Conservation (phyloP, 495 filamentous ascomycete species). For the Penicillium turbatum region DNA sequence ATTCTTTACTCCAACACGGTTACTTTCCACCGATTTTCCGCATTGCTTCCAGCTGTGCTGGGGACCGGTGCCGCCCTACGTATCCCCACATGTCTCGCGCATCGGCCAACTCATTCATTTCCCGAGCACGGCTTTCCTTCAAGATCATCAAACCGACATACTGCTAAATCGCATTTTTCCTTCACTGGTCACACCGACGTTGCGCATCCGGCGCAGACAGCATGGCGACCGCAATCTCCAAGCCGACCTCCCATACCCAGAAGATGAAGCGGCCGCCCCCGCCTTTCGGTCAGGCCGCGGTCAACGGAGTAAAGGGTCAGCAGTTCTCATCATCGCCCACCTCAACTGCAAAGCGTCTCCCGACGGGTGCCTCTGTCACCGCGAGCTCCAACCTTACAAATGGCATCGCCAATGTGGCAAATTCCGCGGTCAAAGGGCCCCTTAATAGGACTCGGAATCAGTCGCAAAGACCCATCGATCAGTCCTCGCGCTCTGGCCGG, state of each 20-base stretch:
- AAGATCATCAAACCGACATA: slow-evolving; percentile 24
- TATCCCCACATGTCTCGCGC: slow-evolving; percentile 52
- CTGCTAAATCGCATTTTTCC: slow-evolving; percentile 26
- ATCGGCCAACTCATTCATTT: slow-evolving; percentile 43
- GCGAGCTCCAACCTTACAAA: slow-evolving; percentile 41
- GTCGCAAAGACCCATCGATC: slow-evolving; percentile 44
- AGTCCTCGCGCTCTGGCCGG: slow-evolving; percentile 29
- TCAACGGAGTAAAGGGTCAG: slow-evolving; percentile 61
- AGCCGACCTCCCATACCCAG: slow-evolving; percentile 52
- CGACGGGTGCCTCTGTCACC: slow-evolving; percentile 40
- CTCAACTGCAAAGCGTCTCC: slow-evolving; percentile 58
- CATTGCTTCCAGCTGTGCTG: slow-evolving; percentile 29
- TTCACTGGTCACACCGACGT: slow-evolving; percentile 15
- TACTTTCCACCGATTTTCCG: slow-evolving; percentile 21
- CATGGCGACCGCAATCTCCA: slow-evolving; percentile 54
- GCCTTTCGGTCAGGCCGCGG: slow-evolving; percentile 57
- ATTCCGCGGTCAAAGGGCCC: slow-evolving; percentile 35
- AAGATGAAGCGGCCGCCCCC: slow-evolving; percentile 74
- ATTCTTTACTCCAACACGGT: slow-evolving; percentile 19
- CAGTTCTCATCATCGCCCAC: slow-evolving; percentile 64
- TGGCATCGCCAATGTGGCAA: slow-evolving; percentile 37
- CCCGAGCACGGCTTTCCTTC: slow-evolving; percentile 34
- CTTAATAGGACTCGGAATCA: slow-evolving; percentile 52
- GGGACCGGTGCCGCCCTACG: slow-evolving; percentile 36
- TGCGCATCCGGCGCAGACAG: slow-evolving; percentile 20